Conservation (phyloP, 106 monocot genomes). For the Cymbidium sinense region DNA sequence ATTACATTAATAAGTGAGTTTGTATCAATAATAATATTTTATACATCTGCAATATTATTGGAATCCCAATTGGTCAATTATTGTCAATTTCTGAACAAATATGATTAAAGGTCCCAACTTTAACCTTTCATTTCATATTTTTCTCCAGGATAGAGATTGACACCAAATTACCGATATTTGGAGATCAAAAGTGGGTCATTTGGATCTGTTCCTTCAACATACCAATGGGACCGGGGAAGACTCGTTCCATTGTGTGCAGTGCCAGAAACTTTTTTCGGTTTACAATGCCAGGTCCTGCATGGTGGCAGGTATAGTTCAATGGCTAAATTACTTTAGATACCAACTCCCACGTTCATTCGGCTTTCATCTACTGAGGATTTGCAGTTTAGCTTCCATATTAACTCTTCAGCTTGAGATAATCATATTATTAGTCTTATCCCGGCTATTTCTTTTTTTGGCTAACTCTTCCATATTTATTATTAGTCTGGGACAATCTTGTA, state of each 20-base stretch:
- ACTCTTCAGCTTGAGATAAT: not conserved
- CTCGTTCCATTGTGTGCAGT: conserved; percentile 95
- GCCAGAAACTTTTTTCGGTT: conserved; percentile 87
- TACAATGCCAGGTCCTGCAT: conserved; percentile 69
- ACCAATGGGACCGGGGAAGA: conserved; percentile 92
- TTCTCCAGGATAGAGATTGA: conserved; percentile 89
- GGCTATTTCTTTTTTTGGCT: not conserved
- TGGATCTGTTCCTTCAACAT: conserved; percentile 99
- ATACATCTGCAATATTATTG: not conserved
- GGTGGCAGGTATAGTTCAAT: conserved; percentile 78
- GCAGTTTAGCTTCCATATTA: not conserved
- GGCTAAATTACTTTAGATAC: not conserved
- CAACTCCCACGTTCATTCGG: not conserved
- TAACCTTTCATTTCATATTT: not conserved
- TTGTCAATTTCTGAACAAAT: not conserved
- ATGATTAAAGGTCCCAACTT: not conserved
- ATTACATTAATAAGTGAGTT: conserved; percentile 81
- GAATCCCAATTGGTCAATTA: not conserved
- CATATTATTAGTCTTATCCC: not conserved
- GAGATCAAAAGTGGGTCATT: conserved; percentile 98
- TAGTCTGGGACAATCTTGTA: not conserved
- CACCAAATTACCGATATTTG: conserved; percentile 73
- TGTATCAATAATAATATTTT: not conserved
- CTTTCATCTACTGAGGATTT: not conserved
- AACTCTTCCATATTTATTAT: not conserved